A percentile compares a stretch with the other conserved stretches of the same genome.
These are phyloP conservation scores for Scheffersomyces segobiensis DNA, from an alignment of 1,139 yeast genomes.

Conservation along the genomic window DNA sequence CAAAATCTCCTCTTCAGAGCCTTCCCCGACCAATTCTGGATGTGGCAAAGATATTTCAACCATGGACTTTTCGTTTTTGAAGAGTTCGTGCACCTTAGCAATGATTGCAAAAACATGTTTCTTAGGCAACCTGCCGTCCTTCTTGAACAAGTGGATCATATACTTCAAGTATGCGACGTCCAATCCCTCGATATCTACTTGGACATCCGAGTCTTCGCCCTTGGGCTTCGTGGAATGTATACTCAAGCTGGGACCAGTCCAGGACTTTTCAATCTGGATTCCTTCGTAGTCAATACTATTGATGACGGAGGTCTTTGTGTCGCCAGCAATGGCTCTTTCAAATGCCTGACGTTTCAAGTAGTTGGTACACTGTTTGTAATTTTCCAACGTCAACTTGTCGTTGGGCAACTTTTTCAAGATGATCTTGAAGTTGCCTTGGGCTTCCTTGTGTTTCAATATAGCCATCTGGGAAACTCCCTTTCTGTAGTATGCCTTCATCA, in stretches of 20 bases:
- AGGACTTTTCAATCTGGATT: constrained; percentile 54
- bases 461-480: constrained; percentile 85
- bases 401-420: constrained; percentile 66
- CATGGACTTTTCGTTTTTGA: constrained; percentile 69
- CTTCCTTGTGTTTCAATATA: constrained; percentile 71
- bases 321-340: constrained; percentile 83
- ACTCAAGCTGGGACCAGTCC: constrained; percentile 64
- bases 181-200: constrained; percentile 34
- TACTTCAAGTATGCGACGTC: constrained; percentile 55
- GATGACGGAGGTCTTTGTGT: constrained; percentile 39
- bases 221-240: constrained; percentile 29
- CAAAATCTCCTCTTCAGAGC: constrained; percentile 21
- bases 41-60: constrained; percentile 63
- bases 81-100: constrained; percentile 66
- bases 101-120: constrained; percentile 83
- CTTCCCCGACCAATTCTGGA: constrained; percentile 20
- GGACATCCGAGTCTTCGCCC: constrained; percentile 16
- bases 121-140: constrained; percentile 74
- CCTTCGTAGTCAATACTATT: constrained; percentile 49
- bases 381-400: constrained; percentile 67
- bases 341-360: constrained; percentile 76
- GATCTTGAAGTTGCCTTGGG: constrained; percentile 65
- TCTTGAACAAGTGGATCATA: constrained; percentile 68
- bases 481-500: constrained; percentile 78
- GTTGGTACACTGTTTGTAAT: constrained; percentile 64